Evolutionary conservation across 169 alveolate species (phyloP).

Genomic region (Theileria annulata): DNA sequence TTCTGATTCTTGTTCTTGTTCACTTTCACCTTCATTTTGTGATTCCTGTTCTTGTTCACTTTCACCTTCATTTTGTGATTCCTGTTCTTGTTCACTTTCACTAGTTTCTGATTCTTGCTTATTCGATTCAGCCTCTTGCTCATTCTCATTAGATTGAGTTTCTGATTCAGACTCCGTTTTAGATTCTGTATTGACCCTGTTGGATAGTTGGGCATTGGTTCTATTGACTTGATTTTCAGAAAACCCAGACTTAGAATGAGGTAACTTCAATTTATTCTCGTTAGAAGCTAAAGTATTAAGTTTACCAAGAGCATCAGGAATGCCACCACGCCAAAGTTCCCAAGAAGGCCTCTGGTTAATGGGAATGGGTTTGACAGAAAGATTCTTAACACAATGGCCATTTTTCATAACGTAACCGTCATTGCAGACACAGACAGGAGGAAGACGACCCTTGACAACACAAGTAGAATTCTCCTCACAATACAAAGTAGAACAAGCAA

Average conservation of each 20-base stretch:
- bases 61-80: neutral
- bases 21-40: neutral
- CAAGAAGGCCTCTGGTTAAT: constrained; percentile 26
- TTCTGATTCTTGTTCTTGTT: neutral
- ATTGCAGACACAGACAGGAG: constrained; percentile 22
- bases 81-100: neutral
- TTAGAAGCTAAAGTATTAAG: constrained; percentile 3
- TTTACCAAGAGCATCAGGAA: constrained; percentile 17
- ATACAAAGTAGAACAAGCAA: constrained; percentile 15
- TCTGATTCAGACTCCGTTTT: neutral
- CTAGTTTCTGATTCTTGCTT: neutral
- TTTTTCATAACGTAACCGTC: constrained; percentile 11
- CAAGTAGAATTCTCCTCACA: constrained; percentile 38
- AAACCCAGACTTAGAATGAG: neutral
- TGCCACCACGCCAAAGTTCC: constrained; percentile 19
- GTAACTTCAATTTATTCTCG: neutral
- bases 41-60: neutral
- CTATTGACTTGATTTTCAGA: neutral
- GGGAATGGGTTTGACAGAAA: neutral
- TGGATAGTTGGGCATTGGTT: neutral
- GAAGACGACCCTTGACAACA: constrained; percentile 4
- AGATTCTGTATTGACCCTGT: neutral
- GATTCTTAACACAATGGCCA: neutral
- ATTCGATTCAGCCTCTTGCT: neutral
- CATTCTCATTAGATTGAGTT: neutral